Conservation (phyloP, 352 stramenopile species). For the Stramenopiles sp. region DNA sequence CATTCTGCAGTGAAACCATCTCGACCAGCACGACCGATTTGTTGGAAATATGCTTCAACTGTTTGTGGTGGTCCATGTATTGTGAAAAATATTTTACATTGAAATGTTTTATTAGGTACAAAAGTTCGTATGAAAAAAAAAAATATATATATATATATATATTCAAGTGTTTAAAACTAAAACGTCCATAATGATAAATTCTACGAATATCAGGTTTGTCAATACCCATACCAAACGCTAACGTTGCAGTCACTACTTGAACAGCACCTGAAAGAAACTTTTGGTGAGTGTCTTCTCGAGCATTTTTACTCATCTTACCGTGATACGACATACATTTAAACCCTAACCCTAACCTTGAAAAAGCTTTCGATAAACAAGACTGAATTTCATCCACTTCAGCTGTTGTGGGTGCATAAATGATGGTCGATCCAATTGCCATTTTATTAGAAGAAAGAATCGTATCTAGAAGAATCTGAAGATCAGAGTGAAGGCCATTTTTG, state of each 20-base stretch:
- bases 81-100: no score
- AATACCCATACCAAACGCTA: slow-evolving; percentile 54
- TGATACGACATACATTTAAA: slow-evolving; percentile 17
- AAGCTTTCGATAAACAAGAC: slow-evolving; percentile 11
- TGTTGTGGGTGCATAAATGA: slow-evolving; percentile 12
- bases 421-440: slow-evolving; percentile 12
- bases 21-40: slow-evolving; percentile 65
- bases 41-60: slow-evolving; percentile 79
- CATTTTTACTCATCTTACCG: slow-evolving; percentile 15
- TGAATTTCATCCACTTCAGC: slow-evolving; percentile 12
- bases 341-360: slow-evolving; percentile 2
- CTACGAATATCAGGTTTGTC: slow-evolving; percentile 50
- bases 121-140: no score
- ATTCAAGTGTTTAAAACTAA: no score
- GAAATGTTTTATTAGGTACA: no score
- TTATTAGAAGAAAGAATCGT: no score
- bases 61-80: slow-evolving; percentile 38
- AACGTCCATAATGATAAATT: slow-evolving; percentile 42
- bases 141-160: no score
- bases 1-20: slow-evolving; percentile 47
- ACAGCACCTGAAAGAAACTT: slow-evolving; percentile 12
- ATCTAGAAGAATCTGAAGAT: no score
- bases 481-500: background rate
- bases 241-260: slow-evolving; percentile 34
- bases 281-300: slow-evolving; percentile 12